Conservation (phyloP, 2,329 filamentous ascomycete species). For the Nectriaceae sp. region DNA sequence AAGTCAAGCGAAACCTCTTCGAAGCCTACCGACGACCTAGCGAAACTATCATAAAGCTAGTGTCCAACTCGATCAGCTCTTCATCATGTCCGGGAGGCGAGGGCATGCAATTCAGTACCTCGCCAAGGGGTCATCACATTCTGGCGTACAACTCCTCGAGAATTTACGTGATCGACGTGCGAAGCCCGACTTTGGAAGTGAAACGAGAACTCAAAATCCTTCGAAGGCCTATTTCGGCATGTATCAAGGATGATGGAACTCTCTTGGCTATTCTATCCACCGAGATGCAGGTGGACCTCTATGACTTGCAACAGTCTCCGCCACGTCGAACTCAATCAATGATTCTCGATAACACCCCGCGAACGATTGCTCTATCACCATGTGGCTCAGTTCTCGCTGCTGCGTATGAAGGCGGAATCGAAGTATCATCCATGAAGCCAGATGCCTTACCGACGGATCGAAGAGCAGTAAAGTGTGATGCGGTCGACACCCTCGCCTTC, state of each 20-base stretch:
- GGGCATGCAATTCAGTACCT: constrained; percentile 82
- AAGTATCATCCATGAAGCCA: constrained; percentile 74
- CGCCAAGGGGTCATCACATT: constrained; percentile 71
- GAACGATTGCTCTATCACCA: constrained; percentile 78
- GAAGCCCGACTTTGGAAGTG: constrained; percentile 60
- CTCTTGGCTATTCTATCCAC: constrained; percentile 78
- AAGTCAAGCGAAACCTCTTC: constrained; percentile 77
- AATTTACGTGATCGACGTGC: constrained; percentile 76
- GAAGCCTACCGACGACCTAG: constrained; percentile 72
- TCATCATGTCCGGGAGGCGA: constrained; percentile 82
- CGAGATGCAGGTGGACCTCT: constrained; percentile 85
- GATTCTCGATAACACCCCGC: constrained; percentile 75
- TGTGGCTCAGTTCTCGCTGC: constrained; percentile 81
- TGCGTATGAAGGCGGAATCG: constrained; percentile 85
- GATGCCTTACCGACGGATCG: constrained; percentile 66
- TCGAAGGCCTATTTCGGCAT: constrained; percentile 73
- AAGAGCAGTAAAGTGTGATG: constrained; percentile 76
- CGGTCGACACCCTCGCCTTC: constrained; percentile 73
- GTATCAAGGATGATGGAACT: constrained; percentile 76
- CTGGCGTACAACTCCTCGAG: constrained; percentile 84
- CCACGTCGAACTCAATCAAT: constrained; percentile 74
- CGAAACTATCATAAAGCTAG: constrained; percentile 73
- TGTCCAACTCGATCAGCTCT: constrained; percentile 82
- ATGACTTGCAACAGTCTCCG: constrained; percentile 65
- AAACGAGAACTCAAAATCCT: constrained; percentile 79